Conservation (phyloP, 306 rosid species). For the Hippophae tibetana region DNA sequence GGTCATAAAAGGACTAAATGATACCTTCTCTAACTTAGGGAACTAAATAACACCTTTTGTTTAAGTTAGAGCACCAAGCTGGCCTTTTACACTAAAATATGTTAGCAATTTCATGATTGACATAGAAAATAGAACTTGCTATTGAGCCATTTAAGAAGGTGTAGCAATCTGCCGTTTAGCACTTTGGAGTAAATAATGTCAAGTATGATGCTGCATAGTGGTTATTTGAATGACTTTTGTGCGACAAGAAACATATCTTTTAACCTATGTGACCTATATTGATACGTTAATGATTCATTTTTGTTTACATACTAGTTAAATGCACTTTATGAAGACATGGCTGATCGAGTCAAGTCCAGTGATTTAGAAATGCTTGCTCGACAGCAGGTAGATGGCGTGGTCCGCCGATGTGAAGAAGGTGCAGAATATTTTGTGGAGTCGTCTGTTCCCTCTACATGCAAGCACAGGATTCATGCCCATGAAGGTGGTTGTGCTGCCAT, state of each 20-base stretch:
- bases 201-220: no score
- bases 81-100: no score
- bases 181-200: neutral
- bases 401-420: conserved; percentile 91
- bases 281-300: neutral
- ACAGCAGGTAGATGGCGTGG: conserved; percentile 97
- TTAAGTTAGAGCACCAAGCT: no score
- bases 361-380: conserved; percentile 84
- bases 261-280: neutral
- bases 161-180: neutral
- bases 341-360: conserved; percentile 61
- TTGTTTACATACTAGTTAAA: conserved; percentile 52
- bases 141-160: neutral
- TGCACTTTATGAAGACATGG: conserved; percentile 83
- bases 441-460: conserved; percentile 59
- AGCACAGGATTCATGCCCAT: conserved; percentile 63
- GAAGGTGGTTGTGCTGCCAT: conserved; percentile 94
- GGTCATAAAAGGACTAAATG: no score
- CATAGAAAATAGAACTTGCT: neutral
- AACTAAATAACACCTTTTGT: no score
- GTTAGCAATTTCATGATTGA: neutral
- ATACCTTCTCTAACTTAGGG: no score
- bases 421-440: conserved; percentile 82
- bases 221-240: neutral
- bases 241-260: neutral